Evolutionary conservation across 306 rosid species (phyloP).

Genomic region (Lathyrus sativus): DNA sequence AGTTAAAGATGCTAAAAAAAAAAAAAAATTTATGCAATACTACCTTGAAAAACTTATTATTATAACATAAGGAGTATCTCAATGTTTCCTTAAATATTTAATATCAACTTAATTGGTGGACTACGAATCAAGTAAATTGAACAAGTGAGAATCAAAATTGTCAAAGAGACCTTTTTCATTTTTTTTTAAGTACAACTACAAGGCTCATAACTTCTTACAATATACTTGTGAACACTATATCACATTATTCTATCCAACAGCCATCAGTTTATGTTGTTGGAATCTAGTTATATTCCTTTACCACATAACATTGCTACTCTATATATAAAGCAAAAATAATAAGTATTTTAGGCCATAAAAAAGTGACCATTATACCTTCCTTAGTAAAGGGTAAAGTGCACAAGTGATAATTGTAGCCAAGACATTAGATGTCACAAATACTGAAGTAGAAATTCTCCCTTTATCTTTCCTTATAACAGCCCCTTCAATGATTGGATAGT

Average conservation of each 20-base stretch:
- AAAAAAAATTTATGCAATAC: too few species aligned
- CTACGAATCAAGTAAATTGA: too few species aligned
- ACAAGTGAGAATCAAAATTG: not conserved
- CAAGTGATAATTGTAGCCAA: slow-evolving; percentile 26
- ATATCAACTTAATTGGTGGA: too few species aligned
- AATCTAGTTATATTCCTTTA: not conserved
- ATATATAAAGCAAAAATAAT: not conserved
- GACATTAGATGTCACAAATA: slow-evolving; percentile 26
- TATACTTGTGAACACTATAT: not conserved
- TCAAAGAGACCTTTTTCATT: not conserved
- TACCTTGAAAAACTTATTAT: too few species aligned
- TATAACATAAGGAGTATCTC: too few species aligned
- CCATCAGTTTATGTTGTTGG: not conserved
- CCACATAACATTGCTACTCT: not conserved
- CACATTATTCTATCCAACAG: not conserved
- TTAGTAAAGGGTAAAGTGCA: slow-evolving; percentile 24
- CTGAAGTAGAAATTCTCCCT: slow-evolving; percentile 44
- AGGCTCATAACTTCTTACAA: not conserved
- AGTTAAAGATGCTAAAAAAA: too few species aligned
- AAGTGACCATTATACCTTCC: slow-evolving; percentile 24
- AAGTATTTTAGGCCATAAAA: not conserved
- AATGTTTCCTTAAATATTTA: too few species aligned
- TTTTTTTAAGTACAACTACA: too few species aligned
- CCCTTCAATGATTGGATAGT: slow-evolving; percentile 52
- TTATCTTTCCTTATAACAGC: slow-evolving; percentile 46